These are phyloP conservation scores for Porphyrellus sp. DNA, from an alignment of 1,284 basidiomycete genomes.

Conservation along the genomic window DNA sequence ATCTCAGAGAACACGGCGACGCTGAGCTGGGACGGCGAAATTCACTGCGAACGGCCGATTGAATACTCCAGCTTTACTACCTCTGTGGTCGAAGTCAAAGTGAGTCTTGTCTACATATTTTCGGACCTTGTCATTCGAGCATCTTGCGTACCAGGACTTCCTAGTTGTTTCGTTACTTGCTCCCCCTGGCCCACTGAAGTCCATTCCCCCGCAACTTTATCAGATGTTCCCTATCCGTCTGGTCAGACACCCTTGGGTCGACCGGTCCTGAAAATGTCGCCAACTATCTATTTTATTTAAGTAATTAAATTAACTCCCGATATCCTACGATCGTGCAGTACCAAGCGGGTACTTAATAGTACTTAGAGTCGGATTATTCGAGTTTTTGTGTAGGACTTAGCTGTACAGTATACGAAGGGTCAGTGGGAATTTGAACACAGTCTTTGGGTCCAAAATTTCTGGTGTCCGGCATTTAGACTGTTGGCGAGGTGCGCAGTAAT, in stretches of 20 bases:
- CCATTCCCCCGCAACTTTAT: slow-evolving; percentile 37
- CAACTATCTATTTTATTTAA: slow-evolving; percentile 12
- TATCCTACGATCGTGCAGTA: neutral
- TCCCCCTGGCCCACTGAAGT: slow-evolving; percentile 25
- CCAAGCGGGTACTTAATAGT: neutral
- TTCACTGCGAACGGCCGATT: slow-evolving; percentile 35
- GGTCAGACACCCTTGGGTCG: slow-evolving; percentile 49
- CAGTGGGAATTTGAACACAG: too few relatives aligned
- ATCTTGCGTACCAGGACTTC: slow-evolving; percentile 46
- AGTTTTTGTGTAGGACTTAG: neutral
- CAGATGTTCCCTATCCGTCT: slow-evolving; percentile 47
- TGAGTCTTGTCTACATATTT: slow-evolving; percentile 17
- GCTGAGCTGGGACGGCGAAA: slow-evolving; percentile 44
- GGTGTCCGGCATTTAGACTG: too few relatives aligned
- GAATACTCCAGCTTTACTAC: slow-evolving; percentile 42
- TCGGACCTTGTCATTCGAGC: neutral
- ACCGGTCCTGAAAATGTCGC: slow-evolving; percentile 22
- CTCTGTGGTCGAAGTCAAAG: slow-evolving; percentile 31
- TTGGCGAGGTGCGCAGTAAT: neutral
- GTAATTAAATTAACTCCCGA: slow-evolving; percentile 22
- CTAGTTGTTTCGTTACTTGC: slow-evolving; percentile 43
- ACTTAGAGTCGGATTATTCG: neutral
- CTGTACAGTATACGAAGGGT: neutral
- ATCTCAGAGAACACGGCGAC: slow-evolving; percentile 8
- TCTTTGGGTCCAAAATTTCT: too few relatives aligned